Conservation (phyloP, 148 eudicot genomes). For the Talinum fruticosum region DNA sequence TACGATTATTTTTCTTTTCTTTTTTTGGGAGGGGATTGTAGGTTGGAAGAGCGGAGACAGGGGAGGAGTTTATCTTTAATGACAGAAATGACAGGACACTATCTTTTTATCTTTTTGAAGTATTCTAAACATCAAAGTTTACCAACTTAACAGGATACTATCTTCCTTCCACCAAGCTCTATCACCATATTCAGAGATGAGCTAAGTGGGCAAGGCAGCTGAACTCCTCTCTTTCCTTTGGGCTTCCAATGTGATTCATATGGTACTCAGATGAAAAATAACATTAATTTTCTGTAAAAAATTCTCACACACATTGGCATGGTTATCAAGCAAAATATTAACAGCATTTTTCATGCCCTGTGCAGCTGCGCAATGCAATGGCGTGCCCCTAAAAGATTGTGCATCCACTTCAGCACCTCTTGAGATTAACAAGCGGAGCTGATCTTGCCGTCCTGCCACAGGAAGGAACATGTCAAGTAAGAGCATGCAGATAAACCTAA, state of each 20-base stretch:
- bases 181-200: no score
- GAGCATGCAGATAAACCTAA: not conserved
- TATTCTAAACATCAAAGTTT: not conserved
- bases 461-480: not conserved
- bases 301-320: constrained; percentile 14
- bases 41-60: no score
- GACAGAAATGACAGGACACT: no score
- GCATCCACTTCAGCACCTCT: constrained; percentile 20
- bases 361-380: constrained; percentile 11
- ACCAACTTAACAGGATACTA: not conserved
- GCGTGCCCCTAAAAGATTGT: constrained; percentile 15
- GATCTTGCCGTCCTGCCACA: constrained; percentile 1
- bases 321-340: constrained; percentile 6
- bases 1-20: not conserved
- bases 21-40: not conserved
- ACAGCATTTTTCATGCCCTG: constrained; percentile 9
- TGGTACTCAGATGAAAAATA: not conserved
- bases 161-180: not conserved
- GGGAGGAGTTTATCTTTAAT: no score
- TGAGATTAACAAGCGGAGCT: constrained; percentile 6
- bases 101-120: no score
- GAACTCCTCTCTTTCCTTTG: not conserved
- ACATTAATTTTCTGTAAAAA: not conserved
- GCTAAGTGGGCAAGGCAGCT: no score
- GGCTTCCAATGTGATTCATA: no score